Evolutionary conservation across 1,139 yeast species (phyloP), one percentile per base, ranked within the genome.

Genomic region (Saccharomyces pastorianus): DNA sequence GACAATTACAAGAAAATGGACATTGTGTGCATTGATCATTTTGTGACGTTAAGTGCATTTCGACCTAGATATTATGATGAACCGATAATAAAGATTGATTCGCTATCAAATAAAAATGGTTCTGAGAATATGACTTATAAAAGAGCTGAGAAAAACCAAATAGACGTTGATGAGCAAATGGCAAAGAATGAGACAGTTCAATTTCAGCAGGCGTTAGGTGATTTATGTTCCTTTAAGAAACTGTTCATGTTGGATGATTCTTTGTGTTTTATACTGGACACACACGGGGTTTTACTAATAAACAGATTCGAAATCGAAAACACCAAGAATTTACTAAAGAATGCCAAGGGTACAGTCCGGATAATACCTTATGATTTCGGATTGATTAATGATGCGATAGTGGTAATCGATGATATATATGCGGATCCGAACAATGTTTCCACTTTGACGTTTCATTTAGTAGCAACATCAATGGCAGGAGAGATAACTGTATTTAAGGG

Each of bases 1-100:
- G 64, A 63, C 42, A 59, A 55, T 34, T 64, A 66, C 46, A 59
- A 58, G 41, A 57, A 59, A 46, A 56, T 66, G 64, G 64, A 60
- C 29, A 58, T 66, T 27, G 50, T 63, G 6, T 51, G 59, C 47
- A 57, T 65, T 46, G 66, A 65, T 49, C 52, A 59, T 25, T 60
- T 56, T 50, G 51, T 60, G 32, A 53, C 53, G 9, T 51, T 63
- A 4, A 58, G 58, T 14, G 59, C 59, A 2, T 65, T 65, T 41
- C 58, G 62, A 28, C 70, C 70, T 8, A 59, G 58, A 48, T 58
- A 52, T 42, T 57, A 59, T 38, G 64, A 63, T 51, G 59, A 58
- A 29, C 64, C 67, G 28, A 32, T 58, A 26, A 32, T 55, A 46
- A 59, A 54, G 50, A 26, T 64, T 4, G 61, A 58, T 34, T 52